Percentiles rank a stretch among this genome's conserved stretches.
Evolutionary conservation across 441 rosid species (phyloP).

Genomic region (Aquilaria agallochum): DNA sequence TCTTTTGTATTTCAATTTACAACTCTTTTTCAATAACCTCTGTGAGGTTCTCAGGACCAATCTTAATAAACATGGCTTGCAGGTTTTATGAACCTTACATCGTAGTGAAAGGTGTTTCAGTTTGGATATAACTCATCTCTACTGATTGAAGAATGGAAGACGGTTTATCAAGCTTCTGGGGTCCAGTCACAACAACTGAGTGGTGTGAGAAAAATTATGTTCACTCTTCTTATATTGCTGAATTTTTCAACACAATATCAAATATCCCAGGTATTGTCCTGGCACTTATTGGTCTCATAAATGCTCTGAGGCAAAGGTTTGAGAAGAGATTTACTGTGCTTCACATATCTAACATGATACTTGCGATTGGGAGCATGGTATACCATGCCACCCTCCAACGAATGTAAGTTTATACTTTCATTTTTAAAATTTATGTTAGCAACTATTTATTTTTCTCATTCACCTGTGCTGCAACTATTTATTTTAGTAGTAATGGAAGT

Average conservation of each 20-base stretch:
- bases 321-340: conserved; percentile 96
- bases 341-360: conserved; percentile 85
- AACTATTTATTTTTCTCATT: neutral
- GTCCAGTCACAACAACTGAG: conserved; percentile 87
- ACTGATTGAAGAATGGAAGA: conserved; percentile 54
- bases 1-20: too few species aligned
- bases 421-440: neutral
- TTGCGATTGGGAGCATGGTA: conserved; percentile 88
- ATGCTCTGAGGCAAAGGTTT: conserved; percentile 82
- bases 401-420: conserved; percentile 42
- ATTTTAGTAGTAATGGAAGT: too few species aligned
- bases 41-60: neutral
- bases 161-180: conserved; percentile 88
- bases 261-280: conserved; percentile 72
- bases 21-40: too few species aligned
- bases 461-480: too few species aligned
- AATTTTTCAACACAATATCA: conserved; percentile 83
- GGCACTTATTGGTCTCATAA: conserved; percentile 77
- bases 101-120: conserved; percentile 15
- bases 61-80: conserved; percentile 11
- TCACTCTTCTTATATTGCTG: conserved; percentile 85
- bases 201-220: conserved; percentile 86
- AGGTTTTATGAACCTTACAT: conserved; percentile 27
- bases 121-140: conserved; percentile 17
- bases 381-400: conserved; percentile 80